phyloP scores from a whole-genome alignment of 2,329 filamentous ascomycete species.

The Penicillium corylophilum region DNA sequence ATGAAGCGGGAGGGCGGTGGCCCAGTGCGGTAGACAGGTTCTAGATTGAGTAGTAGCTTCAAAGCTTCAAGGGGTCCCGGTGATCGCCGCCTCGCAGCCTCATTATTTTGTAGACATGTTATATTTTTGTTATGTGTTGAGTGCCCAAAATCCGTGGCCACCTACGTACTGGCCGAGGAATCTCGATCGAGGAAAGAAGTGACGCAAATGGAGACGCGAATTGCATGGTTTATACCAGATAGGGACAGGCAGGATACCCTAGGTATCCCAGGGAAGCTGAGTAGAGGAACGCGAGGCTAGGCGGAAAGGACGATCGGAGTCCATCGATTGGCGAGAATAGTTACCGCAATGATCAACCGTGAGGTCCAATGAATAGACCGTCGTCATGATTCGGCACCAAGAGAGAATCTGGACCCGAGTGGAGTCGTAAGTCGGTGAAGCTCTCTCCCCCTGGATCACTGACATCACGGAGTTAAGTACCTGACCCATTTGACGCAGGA shows the following conservation, averaged over 20 bases:
- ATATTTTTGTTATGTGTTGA: background rate
- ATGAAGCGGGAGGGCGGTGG: slow-evolving; percentile 34
- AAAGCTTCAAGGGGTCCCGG: background rate
- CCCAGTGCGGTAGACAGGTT: slow-evolving; percentile 11
- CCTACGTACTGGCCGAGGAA: background rate
- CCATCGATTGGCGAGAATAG: slow-evolving; percentile 5
- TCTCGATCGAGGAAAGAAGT: background rate
- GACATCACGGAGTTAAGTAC: slow-evolving; percentile 12
- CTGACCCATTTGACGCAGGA: slow-evolving; percentile 1
- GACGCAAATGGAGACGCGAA: background rate
- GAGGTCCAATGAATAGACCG: slow-evolving; percentile 3
- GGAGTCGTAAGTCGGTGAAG: slow-evolving; percentile 8
- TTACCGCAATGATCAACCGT: slow-evolving; percentile 12
- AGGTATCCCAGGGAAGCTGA: background rate
- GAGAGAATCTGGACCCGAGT: slow-evolving; percentile 18
- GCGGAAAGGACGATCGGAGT: background rate
- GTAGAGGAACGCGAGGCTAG: background rate
- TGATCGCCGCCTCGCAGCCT: slow-evolving; percentile 8
- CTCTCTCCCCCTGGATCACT: slow-evolving; percentile 17
- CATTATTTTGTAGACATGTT: background rate
- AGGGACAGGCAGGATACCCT: background rate
- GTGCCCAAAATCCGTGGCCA: background rate
- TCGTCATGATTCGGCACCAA: slow-evolving; percentile 1
- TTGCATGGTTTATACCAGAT: background rate
- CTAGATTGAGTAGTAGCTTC: slow-evolving; percentile 6